Evolutionary conservation across 768 basidiomycete genomes (phyloP).

Genomic region (Panellus pusillus): DNA sequence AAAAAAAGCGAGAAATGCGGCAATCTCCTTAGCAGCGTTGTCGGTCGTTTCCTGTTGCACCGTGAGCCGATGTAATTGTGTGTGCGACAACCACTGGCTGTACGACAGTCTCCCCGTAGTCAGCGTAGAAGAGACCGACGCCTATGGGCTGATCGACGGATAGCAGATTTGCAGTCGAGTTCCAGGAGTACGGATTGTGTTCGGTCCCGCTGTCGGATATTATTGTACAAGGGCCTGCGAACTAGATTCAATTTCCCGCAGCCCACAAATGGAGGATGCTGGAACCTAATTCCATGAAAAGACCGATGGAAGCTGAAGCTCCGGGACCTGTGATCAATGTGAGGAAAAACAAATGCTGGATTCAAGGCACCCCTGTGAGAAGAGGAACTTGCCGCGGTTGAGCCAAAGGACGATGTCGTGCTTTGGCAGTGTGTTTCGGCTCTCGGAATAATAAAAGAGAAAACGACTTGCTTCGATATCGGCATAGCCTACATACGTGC

Average conservation of each 20-base stretch:
- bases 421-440: constrained; percentile 37
- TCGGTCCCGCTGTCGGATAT: constrained; percentile 38
- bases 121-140: constrained; percentile 48
- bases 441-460: constrained; percentile 59
- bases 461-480: constrained; percentile 48
- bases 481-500: constrained; percentile 47
- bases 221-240: constrained; percentile 47
- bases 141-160: constrained; percentile 47
- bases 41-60: constrained; percentile 44
- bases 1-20: constrained; percentile 59
- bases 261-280: not conserved
- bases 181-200: constrained; percentile 49
- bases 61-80: constrained; percentile 33
- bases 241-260: not conserved
- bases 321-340: constrained; percentile 22
- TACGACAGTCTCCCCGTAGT: constrained; percentile 28
- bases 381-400: constrained; percentile 35
- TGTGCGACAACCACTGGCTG: constrained; percentile 26
- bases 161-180: constrained; percentile 45
- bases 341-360: not conserved
- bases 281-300: constrained; percentile 53
- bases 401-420: constrained; percentile 46
- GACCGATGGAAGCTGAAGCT: constrained; percentile 36
- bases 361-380: not conserved
- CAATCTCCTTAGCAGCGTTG: constrained; percentile 54